phyloP scores from a whole-genome alignment of 345 rosid genomes.

The Eutrema japonicum region DNA sequence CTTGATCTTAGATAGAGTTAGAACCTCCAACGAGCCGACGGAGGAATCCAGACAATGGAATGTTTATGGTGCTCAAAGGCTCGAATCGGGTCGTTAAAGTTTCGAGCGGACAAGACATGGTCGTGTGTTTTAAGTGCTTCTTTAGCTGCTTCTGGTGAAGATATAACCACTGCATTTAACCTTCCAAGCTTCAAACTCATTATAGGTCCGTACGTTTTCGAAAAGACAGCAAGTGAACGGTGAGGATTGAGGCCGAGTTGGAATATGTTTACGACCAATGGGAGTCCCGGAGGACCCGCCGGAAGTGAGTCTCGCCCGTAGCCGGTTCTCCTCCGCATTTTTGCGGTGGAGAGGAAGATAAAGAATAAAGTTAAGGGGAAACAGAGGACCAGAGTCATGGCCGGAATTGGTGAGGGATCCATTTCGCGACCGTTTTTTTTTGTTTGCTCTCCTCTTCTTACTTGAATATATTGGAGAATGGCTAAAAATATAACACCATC shows the following conservation, averaged over 20 bases:
- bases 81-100: slow-evolving; percentile 37
- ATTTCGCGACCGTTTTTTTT: background rate
- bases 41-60: slow-evolving; percentile 34
- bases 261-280: slow-evolving; percentile 54
- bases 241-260: slow-evolving; percentile 47
- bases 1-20: slow-evolving; percentile 2
- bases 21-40: slow-evolving; percentile 44
- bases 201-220: slow-evolving; percentile 50
- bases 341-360: slow-evolving; percentile 25
- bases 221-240: slow-evolving; percentile 39
- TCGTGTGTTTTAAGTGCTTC: slow-evolving; percentile 47
- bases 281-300: slow-evolving; percentile 44
- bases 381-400: slow-evolving; percentile 4
- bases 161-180: slow-evolving; percentile 33
- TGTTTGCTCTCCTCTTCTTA: background rate
- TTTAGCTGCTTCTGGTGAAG: slow-evolving; percentile 43
- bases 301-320: slow-evolving; percentile 17
- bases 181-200: slow-evolving; percentile 48
- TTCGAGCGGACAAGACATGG: slow-evolving; percentile 33
- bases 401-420: slow-evolving; percentile 14
- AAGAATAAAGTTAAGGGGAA: slow-evolving; percentile 19
- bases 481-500: slow-evolving; percentile 7
- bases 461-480: background rate
- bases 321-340: background rate
- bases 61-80: slow-evolving; percentile 39